Evolutionary conservation across 257 asterid genomes (phyloP), one percentile per base, ranked within the genome.

Genomic region (Hygrophila difformis): DNA sequence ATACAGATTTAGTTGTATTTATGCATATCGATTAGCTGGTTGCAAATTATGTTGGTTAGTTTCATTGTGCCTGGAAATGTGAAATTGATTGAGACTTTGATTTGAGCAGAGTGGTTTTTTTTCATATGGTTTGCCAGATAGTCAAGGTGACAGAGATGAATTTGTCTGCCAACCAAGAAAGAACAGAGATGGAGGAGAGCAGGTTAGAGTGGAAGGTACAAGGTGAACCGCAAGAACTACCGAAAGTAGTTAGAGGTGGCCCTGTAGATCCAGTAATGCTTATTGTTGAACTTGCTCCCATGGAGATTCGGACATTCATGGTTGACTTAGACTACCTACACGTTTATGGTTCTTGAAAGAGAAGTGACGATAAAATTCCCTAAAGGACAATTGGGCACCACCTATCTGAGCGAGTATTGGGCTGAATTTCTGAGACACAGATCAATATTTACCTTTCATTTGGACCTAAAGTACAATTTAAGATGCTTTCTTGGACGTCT

Each of bases 301-400:
- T 76, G 84, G 94, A 82, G 75, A 71, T 82, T 14, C 74, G 94
- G 43, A 82, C 94, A 14, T 79, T 82, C 70, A 45, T 69, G 8
- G 38, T 82, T 20, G 56, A 76, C 43, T 60, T 79, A 12, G 76
- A 57, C 44, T 41, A 68, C 64, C 61, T 22, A 0, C 28, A 40
- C 49, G 59, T 55, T 59, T 60, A 47, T 52, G 72, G 59, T 36
- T 62, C 79, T 44, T 65, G 63, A 71, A 38, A 38, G 21, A 45
- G 46, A n/a, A 31, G 34, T 13, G 14, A 13, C 17, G 23, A 12
- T 42, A 24, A n/a, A n/a, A n/a, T n/a, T n/a, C n/a, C n/a, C n/a
- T n/a, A n/a, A n/a, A n/a, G n/a, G n/a, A n/a, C n/a, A n/a, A n/a
- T n/a, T n/a, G n/a, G n/a, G n/a, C n/a, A n/a, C n/a, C n/a, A n/a